These are phyloP conservation scores for Arthroderma sp. DNA, from an alignment of 2,329 filamentous ascomycete genomes.

Conservation along the genomic window DNA sequence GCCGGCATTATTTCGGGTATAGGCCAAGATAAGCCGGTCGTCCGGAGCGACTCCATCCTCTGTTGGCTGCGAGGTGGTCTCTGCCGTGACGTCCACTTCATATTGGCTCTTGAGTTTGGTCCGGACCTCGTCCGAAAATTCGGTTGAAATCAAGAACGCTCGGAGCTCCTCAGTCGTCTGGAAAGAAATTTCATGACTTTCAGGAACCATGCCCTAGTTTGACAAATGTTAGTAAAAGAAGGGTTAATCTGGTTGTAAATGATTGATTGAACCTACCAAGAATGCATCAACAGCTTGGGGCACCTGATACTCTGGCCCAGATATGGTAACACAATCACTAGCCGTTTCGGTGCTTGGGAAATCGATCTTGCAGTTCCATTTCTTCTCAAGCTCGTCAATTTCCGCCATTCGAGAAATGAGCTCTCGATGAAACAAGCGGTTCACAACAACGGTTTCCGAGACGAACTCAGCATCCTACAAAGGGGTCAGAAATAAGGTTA, in stretches of 20 bases:
- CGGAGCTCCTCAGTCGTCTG: conserved; percentile 62
- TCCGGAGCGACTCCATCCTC: conserved; percentile 33
- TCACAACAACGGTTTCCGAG: conserved; percentile 82
- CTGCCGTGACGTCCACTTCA: conserved; percentile 64
- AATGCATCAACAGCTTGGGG: conserved; percentile 94
- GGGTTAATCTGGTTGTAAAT: neutral
- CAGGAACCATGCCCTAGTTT: conserved; percentile 78
- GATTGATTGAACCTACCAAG: conserved; percentile 43
- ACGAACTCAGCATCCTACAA: conserved; percentile 84
- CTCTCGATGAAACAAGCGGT: conserved; percentile 89
- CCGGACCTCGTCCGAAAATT: conserved; percentile 68
- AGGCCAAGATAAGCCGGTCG: conserved; percentile 55
- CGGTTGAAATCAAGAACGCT: conserved; percentile 66
- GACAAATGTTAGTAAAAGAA: conserved; percentile 17
- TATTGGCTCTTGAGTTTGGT: conserved; percentile 82
- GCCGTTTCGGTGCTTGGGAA: conserved; percentile 97
- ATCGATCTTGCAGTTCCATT: conserved; percentile 98
- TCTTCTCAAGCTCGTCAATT: conserved; percentile 92
- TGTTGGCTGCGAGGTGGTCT: conserved; percentile 19
- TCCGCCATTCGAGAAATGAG: conserved; percentile 76
- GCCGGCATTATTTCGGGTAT: conserved; percentile 94
- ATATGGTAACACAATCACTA: conserved; percentile 90
- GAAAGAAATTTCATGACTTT: conserved; percentile 83
- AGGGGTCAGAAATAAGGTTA: neutral
- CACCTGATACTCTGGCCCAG: conserved; percentile 94